Conservation (phyloP, 768 basidiomycete genomes). For the Pholiota conissans region DNA sequence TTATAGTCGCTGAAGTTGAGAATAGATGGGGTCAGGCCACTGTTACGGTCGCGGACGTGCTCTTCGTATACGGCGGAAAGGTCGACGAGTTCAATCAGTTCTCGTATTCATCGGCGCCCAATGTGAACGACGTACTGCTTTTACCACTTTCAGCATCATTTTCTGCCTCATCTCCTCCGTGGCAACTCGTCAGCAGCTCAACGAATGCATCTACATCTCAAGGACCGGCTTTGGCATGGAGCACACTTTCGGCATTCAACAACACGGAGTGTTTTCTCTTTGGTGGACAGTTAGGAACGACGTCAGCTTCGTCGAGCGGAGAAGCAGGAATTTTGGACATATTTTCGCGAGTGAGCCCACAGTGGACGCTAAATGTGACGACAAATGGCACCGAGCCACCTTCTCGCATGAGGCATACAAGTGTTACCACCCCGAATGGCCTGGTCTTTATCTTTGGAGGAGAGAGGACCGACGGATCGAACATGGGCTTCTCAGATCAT, state of each 20-base stretch:
- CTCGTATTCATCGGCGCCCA: slow-evolving; percentile 75
- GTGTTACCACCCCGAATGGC: slow-evolving; percentile 47
- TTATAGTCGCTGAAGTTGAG: neutral
- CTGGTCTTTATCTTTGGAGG: slow-evolving; percentile 77
- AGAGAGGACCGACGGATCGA: slow-evolving; percentile 79
- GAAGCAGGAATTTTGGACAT: slow-evolving; percentile 55
- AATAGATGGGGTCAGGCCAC: slow-evolving; percentile 84
- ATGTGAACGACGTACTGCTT: slow-evolving; percentile 65
- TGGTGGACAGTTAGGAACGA: slow-evolving; percentile 73
- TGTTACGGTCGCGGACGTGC: slow-evolving; percentile 52
- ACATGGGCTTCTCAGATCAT: slow-evolving; percentile 57
- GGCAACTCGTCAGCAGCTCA: slow-evolving; percentile 56
- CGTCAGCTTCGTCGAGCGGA: slow-evolving; percentile 50
- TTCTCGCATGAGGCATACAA: slow-evolving; percentile 76
- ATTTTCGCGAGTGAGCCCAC: slow-evolving; percentile 32
- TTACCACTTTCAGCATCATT: slow-evolving; percentile 68
- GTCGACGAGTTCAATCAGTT: slow-evolving; percentile 68
- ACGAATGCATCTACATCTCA: slow-evolving; percentile 42
- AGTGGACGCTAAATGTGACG: slow-evolving; percentile 46
- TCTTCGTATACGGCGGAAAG: slow-evolving; percentile 82
- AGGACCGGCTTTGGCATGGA: slow-evolving; percentile 75
- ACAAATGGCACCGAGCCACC: slow-evolving; percentile 69
- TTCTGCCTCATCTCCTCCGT: slow-evolving; percentile 61
- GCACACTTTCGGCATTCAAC: slow-evolving; percentile 70
- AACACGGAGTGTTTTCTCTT: slow-evolving; percentile 58